These are phyloP conservation scores for Aspergillus bertholletiae DNA, from an alignment of 495 filamentous ascomycete genomes.

Conservation along the genomic window DNA sequence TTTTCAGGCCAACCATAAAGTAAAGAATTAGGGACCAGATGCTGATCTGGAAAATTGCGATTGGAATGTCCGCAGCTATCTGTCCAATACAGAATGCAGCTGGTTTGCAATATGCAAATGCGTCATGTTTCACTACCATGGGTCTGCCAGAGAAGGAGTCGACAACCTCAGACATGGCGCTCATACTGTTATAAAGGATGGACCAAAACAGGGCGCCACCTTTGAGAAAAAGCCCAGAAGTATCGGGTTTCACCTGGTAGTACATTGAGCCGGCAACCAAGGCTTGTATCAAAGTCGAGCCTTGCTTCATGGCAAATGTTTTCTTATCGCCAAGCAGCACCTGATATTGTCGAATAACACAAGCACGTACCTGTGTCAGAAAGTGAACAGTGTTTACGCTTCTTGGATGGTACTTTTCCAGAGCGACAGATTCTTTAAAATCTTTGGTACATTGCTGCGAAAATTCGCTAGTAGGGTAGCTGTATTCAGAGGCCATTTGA, in stretches of 20 bases:
- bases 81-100: slow-evolving; percentile 69
- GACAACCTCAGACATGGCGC: slow-evolving; percentile 69
- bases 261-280: slow-evolving; percentile 42
- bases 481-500: slow-evolving; percentile 43
- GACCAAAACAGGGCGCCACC: slow-evolving; percentile 67
- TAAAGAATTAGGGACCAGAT: slow-evolving; percentile 70
- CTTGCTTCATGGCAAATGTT: slow-evolving; percentile 57
- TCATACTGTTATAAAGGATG: slow-evolving; percentile 68
- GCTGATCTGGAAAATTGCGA: slow-evolving; percentile 58
- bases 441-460: slow-evolving; percentile 43
- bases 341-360: slow-evolving; percentile 52
- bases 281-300: slow-evolving; percentile 38
- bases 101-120: slow-evolving; percentile 72
- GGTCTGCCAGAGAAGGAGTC: slow-evolving; percentile 65
- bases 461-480: slow-evolving; percentile 42
- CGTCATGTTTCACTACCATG: slow-evolving; percentile 72
- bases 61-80: slow-evolving; percentile 64
- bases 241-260: slow-evolving; percentile 33
- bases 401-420: slow-evolving; percentile 43
- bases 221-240: slow-evolving; percentile 46
- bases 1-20: slow-evolving; percentile 60
- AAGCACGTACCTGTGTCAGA: slow-evolving; percentile 52
- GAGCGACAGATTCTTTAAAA: slow-evolving; percentile 42
- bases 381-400: slow-evolving; percentile 51
- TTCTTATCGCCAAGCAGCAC: slow-evolving; percentile 59